Evolutionary conservation across 768 basidiomycete species (phyloP), one percentile per base, ranked within the genome.

Genomic region (Sarcomyxa edulis): DNA sequence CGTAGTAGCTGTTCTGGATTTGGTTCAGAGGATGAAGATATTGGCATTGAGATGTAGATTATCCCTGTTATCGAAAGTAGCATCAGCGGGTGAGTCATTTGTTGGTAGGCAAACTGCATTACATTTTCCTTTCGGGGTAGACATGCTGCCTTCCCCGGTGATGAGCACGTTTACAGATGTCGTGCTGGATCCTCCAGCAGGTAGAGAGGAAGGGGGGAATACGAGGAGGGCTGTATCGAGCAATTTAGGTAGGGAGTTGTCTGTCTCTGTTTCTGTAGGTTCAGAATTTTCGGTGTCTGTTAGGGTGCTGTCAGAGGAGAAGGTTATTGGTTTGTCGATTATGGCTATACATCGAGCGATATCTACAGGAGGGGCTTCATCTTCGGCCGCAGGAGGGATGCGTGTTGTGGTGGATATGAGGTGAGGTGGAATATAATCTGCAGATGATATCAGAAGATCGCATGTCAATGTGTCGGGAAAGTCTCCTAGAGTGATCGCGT

Each of bases 81-180:
- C 36, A 43, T 45, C 23, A 48, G 42, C 36, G 31, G 39, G 37
- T 10, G 27, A 22, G n/a, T 8, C 18, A 39, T 35, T 26, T 25
- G 14, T 11, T n/a, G 41, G 27, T 14, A 14, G 21, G 36, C 31
- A 40, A 24, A 37, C 19, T 46, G 64, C 80, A 49, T n/a, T 50
- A 84, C 87, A 85, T 69, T 80, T 81, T 2, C 77, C 84, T 34
- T 67, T 62, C 0, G 91, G 91, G 15, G 84, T 71, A 4, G 84
- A 80, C 64, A 89, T 65, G 10, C 81, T 81, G 7, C 76, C 81
- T 51, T 82, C 76, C 2, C 90, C 91, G 1, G 78, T 75, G 15
- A 85, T 62, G 23, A 93, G 58, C 1, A 71, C 77, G 32, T 78
- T 81, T 3, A 76, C 81, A 3, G 78, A 69, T 7, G 65, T 63